Conservation (phyloP, 192 early-diverging fungal species). For the Entomortierella beljakovae region DNA sequence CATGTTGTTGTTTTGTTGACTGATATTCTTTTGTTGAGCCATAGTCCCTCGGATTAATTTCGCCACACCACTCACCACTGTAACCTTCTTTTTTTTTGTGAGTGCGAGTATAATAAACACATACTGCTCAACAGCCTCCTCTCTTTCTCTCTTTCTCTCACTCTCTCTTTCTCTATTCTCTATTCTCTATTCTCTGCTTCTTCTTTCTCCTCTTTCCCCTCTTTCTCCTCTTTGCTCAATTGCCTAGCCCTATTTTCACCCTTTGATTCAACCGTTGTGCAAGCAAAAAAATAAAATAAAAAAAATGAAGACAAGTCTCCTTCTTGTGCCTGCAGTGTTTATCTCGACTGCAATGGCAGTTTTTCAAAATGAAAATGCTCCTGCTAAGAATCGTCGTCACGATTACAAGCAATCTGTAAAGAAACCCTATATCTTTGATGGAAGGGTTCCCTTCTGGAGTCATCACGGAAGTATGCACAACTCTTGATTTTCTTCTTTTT, state of each 20-base stretch:
- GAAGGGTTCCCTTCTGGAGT: conserved; percentile 63
- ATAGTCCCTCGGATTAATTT: too few species aligned
- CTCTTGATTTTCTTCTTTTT: not conserved
- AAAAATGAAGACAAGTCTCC: conserved; percentile 25
- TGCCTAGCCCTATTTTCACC: not conserved
- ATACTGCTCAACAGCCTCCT: not conserved
- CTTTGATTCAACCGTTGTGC: too few species aligned
- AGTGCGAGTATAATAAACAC: too few species aligned
- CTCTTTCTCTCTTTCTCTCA: not conserved
- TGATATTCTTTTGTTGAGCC: too few species aligned
- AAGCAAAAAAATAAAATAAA: too few species aligned
- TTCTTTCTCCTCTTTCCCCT: not conserved
- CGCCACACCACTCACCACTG: too few species aligned
- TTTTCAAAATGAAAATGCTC: too few species aligned
- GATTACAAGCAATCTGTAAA: conserved; percentile 76
- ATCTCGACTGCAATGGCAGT: conserved; percentile 27
- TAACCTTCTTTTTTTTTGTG: too few species aligned
- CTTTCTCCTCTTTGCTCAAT: not conserved
- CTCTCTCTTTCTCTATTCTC: not conserved
- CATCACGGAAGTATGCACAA: conserved; percentile 56
- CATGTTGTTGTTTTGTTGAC: too few species aligned
- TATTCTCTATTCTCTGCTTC: not conserved
- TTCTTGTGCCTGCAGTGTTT: conserved; percentile 11
- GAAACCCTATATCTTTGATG: conserved; percentile 62
- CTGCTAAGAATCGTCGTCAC: conserved; percentile 38